Base-by-base conservation (phyloP, 2,329 filamentous ascomycete genomes). In the Septoria petroselini region DNA sequence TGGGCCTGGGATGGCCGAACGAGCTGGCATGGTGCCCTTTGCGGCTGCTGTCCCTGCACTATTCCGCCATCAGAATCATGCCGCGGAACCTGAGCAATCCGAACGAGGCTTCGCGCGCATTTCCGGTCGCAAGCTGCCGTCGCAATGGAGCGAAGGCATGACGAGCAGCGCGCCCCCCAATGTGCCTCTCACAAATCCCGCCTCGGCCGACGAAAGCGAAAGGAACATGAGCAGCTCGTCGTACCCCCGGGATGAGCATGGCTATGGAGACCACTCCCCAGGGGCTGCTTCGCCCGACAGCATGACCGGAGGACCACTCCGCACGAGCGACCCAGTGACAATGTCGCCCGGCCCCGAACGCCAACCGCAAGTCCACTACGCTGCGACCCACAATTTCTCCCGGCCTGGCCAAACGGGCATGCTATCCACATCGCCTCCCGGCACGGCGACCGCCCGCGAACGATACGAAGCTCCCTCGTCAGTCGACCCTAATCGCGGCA, bases 101-200 rank as follows among this genome's bases (percentile, higher is more conserved):
- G 72, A 76, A 58, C 68, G 70, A 17, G 69, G 73, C 45, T 76
- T 76, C 54, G 71, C 73, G 38, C 64, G 72, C 7, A 68, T 76
- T 8, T 74, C 73, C 2, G 73, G 73, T 12, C 71, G 73, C 39
- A 76, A 76, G 56, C 65, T 76, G 1, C 73, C 73, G 1, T 75
- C 72, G 14, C 70, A 68, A 7, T 76, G 74, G 62, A 75, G 73
- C 51, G 69, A 71, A 49, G 73, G 73, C 48, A 73, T 75, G 70
- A 72, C 65, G 14, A 70, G 69, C 3, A 55, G 52, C 35, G 55
- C 55, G 3, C 53, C 57, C 23, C 52, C 49, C 27, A 35, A 39
- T 27, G 52, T 55, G 52, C 51, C 55, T 6, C 40, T 70, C 23
- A 33, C 40, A n/a, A 21, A 40, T 12, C 17, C 23, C 3, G 34